These are phyloP conservation scores for Davidsoniella eucalypti DNA, from an alignment of 2,329 filamentous ascomycete genomes.

Conservation along the genomic window DNA sequence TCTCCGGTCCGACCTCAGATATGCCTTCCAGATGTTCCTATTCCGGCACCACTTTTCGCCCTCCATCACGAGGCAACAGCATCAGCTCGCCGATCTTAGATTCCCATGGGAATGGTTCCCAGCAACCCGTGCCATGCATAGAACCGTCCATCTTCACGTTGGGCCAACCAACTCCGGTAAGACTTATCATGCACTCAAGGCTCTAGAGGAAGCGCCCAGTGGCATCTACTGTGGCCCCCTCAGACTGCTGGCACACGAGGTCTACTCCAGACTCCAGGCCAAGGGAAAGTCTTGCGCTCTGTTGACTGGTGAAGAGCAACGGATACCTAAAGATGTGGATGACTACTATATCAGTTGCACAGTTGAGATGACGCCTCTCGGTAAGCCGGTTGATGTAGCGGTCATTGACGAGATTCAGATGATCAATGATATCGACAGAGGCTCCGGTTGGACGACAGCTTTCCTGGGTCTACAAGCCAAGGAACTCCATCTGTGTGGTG, in stretches of 20 bases:
- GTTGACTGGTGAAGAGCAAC: constrained; percentile 80
- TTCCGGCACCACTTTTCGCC: constrained; percentile 39
- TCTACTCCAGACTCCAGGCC: constrained; percentile 72
- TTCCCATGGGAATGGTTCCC: constrained; percentile 89
- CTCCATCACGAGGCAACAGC: constrained; percentile 40
- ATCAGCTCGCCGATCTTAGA: constrained; percentile 61
- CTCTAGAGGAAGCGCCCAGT: constrained; percentile 55
- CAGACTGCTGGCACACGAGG: constrained; percentile 77
- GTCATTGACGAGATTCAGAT: constrained; percentile 99
- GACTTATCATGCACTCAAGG: constrained; percentile 83
- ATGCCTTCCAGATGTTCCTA: constrained; percentile 51
- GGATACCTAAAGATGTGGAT: constrained; percentile 43
- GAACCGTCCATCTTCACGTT: constrained; percentile 81
- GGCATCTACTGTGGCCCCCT: constrained; percentile 88
- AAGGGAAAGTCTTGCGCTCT: constrained; percentile 64
- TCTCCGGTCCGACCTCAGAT: constrained; percentile 43
- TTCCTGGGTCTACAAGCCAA: constrained; percentile 72
- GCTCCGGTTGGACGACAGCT: constrained; percentile 90
- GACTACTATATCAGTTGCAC: constrained; percentile 65
- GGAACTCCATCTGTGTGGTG: constrained; percentile 87
- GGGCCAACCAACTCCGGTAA: constrained; percentile 97
- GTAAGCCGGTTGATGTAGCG: constrained; percentile 56
- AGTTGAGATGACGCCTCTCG: constrained; percentile 66
- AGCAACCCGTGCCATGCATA: constrained; percentile 59
- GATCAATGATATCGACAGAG: constrained; percentile 65